Base-by-base conservation (phyloP, 805 yeast genomes). In the Nakazawaea wyomingensis region DNA sequence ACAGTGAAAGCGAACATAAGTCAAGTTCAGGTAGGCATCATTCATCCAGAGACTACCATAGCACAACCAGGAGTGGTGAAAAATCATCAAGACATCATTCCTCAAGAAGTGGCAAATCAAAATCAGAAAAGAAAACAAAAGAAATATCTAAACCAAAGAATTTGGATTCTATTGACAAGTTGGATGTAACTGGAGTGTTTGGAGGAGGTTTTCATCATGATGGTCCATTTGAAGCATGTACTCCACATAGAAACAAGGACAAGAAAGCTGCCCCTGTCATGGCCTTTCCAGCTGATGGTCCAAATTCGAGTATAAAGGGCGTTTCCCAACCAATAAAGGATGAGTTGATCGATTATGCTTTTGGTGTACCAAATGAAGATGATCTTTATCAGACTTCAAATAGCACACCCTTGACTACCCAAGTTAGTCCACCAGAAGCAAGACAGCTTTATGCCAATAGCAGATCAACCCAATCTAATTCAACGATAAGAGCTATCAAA, bases 191-290 rank as follows among this genome's bases (percentile, higher is more conserved):
- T 10, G 97, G 96, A 1, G 74, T 90, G 48, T 90, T 86, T 59
- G 97, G 96, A 20, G 82, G 86, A 38, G 87, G 88, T 14, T 87
- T 95, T 2, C 93, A 93, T 73, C 99, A 93, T 63, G 99, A 93
- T 65, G 99, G 99, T 10, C 99, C 99, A 13, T 93, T 93, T 60
- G 99, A 93, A 61, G 99, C 99, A 1, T 91, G 98, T 62, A 85
- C 95, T 3, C 98, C 99, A 6, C 96, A 87, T 62, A 80, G 98
- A 61, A 93, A 93, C 64, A 85, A 84, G 65, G 66, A 65, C 50
- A 68, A 72, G 16, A 73, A 69, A 56, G 80, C 78, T 36, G 96
- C 97, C 0, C 99, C 99, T 4, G 96, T 93, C 13, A 69, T 79
- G 67, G 99, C 99, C 0, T 93, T 91, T 72, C 96, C 97, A 0